Percentiles rank a stretch among this genome's conserved stretches.
Evolutionary conservation across 805 yeast species (phyloP).

Genomic region (Myxozyma vanderwaltii): DNA sequence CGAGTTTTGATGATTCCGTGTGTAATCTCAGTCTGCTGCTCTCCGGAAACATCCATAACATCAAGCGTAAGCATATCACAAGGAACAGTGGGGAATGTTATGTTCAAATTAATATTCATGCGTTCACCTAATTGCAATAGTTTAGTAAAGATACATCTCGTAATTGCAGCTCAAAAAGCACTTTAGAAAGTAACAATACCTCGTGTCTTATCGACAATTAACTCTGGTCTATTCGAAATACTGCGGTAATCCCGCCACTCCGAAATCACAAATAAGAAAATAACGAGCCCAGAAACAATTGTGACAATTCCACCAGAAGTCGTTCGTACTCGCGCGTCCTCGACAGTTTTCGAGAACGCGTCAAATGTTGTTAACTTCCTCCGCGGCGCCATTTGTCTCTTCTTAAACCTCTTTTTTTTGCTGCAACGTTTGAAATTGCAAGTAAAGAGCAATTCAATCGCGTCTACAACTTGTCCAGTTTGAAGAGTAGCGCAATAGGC

Average conservation of each 20-base stretch:
- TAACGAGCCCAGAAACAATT: conserved; percentile 62
- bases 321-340: conserved; percentile 87
- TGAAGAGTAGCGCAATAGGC: too few species aligned
- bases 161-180: too few species aligned
- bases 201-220: conserved; percentile 74
- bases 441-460: neutral
- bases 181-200: conserved; percentile 9
- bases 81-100: conserved; percentile 81
- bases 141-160: too few species aligned
- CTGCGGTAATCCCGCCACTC: conserved; percentile 77
- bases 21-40: conserved; percentile 70
- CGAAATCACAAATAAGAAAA: conserved; percentile 61
- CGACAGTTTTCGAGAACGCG: conserved; percentile 71
- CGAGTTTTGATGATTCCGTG: conserved; percentile 75
- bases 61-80: conserved; percentile 83
- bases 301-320: conserved; percentile 90
- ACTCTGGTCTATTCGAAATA: conserved; percentile 72
- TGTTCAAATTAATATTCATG: conserved; percentile 76
- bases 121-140: conserved; percentile 56
- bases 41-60: conserved; percentile 87
- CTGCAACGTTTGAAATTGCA: too few species aligned
- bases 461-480: too few species aligned
- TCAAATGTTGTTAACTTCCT: conserved; percentile 31
- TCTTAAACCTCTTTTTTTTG: too few species aligned
- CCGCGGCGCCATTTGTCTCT: conserved; percentile 27